phyloP scores from a whole-genome alignment of 2,329 filamentous ascomycete genomes.

The Penicillium sp. region DNA sequence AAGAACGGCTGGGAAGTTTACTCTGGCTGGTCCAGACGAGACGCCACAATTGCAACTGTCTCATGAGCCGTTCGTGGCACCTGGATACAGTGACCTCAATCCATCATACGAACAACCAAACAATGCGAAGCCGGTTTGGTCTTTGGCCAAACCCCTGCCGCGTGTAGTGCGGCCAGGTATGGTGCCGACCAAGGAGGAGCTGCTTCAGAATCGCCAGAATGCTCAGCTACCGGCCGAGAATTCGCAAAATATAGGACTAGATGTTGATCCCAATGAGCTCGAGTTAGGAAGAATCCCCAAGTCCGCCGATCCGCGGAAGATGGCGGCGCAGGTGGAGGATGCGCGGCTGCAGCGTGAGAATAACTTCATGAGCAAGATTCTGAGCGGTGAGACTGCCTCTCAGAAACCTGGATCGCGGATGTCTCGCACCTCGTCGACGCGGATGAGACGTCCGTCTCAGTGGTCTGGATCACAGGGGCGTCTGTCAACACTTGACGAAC shows the following conservation, averaged over 20 bases:
- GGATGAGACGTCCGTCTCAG: conserved; percentile 19
- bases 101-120: conserved; percentile 52
- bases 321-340: conserved; percentile 46
- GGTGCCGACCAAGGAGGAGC: conserved; percentile 45
- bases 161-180: conserved; percentile 53
- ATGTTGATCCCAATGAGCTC: conserved; percentile 42
- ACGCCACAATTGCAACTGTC: conserved; percentile 28
- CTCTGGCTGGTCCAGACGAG: conserved; percentile 32
- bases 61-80: conserved; percentile 49
- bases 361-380: conserved; percentile 37
- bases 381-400: conserved; percentile 27
- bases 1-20: conserved; percentile 29
- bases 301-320: conserved; percentile 36
- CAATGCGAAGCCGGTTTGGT: conserved; percentile 51
- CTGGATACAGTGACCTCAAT: conserved; percentile 52
- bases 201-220: conserved; percentile 30
- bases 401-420: conserved; percentile 16
- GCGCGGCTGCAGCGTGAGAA: conserved; percentile 38
- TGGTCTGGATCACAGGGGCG: conserved; percentile 17
- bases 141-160: conserved; percentile 52
- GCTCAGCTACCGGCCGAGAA: conserved; percentile 32
- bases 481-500: conserved; percentile 25
- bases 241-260: conserved; percentile 32
- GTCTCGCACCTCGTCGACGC: conserved; percentile 24
- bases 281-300: conserved; percentile 43